Conservation (phyloP, 345 rosid genomes). For the Populus nigra region DNA sequence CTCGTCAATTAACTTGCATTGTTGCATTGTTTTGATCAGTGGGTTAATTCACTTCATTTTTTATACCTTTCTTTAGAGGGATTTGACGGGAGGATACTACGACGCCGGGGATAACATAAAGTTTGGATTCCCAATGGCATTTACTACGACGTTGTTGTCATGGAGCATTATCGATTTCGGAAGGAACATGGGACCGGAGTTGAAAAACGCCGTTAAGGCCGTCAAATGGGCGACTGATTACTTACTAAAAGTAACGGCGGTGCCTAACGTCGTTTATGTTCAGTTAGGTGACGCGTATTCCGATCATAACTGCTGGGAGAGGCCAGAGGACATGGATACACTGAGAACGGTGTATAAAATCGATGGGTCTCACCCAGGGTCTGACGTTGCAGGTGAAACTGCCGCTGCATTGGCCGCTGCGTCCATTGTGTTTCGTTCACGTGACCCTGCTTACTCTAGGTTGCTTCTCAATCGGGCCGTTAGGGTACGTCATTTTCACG, state of each 20-base stretch:
- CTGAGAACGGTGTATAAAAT: conserved; percentile 27
- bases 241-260: conserved; percentile 28
- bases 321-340: conserved; percentile 41
- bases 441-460: conserved; percentile 30
- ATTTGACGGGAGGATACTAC: conserved; percentile 36
- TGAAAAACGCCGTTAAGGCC: conserved; percentile 27
- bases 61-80: conserved; percentile 9
- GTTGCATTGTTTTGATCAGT: neutral
- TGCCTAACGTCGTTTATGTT: conserved; percentile 28
- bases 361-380: conserved; percentile 30
- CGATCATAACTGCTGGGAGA: conserved; percentile 38
- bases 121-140: conserved; percentile 40
- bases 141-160: conserved; percentile 30
- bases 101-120: conserved; percentile 39
- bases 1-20: neutral
- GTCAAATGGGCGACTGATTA: conserved; percentile 36
- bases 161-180: conserved; percentile 38
- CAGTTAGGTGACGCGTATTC: conserved; percentile 36
- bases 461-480: conserved; percentile 36
- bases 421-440: conserved; percentile 33
- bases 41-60: neutral
- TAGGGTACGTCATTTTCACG: conserved; percentile 29
- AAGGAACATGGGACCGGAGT: conserved; percentile 33
- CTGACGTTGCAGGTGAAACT: conserved; percentile 38
- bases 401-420: conserved; percentile 41